A percentile compares a stretch with the other conserved stretches of the same genome.
Conservation (phyloP, 2,329 filamentous ascomycete genomes). For the Chaetothyriales sp. region DNA sequence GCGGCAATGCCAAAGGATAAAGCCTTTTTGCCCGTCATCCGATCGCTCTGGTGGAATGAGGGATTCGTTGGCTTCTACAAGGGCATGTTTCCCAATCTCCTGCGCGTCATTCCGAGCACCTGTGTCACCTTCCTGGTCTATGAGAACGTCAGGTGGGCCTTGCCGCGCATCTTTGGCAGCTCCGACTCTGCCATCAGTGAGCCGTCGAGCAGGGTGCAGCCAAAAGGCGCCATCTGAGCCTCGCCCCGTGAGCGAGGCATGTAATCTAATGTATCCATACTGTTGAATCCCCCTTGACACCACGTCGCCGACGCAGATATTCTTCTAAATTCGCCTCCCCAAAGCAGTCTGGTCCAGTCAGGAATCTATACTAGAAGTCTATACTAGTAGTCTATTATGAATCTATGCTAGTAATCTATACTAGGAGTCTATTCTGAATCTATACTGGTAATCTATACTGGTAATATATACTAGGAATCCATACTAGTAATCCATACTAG, state of each 20-base stretch:
- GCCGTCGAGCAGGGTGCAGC: background rate
- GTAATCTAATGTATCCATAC: background rate
- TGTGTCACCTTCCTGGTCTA: slow-evolving; percentile 96
- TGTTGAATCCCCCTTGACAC: background rate
- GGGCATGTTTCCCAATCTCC: slow-evolving; percentile 74
- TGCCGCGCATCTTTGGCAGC: slow-evolving; percentile 13
- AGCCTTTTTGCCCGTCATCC: slow-evolving; percentile 24
- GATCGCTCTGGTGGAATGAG: slow-evolving; percentile 64
- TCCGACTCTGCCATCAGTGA: background rate
- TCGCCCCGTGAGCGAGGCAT: background rate
- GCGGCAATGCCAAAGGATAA: slow-evolving; percentile 45
- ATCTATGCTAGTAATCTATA: too few relatives aligned
- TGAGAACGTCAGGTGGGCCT: slow-evolving; percentile 64
- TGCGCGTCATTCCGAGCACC: slow-evolving; percentile 83
- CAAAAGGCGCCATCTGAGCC: background rate
- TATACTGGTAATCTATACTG: too few relatives aligned
- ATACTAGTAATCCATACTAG: too few relatives aligned
- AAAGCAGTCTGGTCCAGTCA: too few relatives aligned
- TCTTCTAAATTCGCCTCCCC: background rate
- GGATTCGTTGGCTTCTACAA: slow-evolving; percentile 79
- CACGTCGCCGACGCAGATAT: too few relatives aligned
- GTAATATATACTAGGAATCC: too few relatives aligned
- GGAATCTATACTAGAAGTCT: too few relatives aligned
- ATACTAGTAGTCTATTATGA: too few relatives aligned
- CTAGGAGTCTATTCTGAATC: too few relatives aligned